Evolutionary conservation across 352 stramenopile genomes (phyloP).

Genomic region (Nothophytophthora sp.): DNA sequence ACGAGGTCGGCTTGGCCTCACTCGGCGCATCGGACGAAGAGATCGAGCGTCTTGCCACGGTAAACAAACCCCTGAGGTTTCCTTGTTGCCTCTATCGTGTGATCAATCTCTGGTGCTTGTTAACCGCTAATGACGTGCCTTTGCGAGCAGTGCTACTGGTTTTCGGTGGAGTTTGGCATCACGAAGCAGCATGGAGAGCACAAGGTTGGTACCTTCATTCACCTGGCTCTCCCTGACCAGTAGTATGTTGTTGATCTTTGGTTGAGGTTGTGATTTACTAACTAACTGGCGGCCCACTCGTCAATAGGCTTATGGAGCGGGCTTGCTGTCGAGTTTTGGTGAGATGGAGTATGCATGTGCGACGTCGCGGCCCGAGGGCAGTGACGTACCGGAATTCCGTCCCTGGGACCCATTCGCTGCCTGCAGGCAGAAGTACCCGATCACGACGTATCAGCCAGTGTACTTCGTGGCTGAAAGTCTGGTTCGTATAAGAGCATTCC

Average conservation of each 20-base stretch:
- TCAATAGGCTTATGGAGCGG: conserved; percentile 95
- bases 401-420: conserved; percentile 95
- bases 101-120: too few relatives aligned
- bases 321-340: conserved; percentile 96
- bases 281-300: too few relatives aligned
- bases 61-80: conserved; percentile 10
- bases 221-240: too few relatives aligned
- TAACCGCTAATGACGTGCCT: neutral
- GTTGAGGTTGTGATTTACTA: neutral
- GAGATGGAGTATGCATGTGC: conserved; percentile 97
- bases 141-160: conserved; percentile 94
- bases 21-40: conserved; percentile 96
- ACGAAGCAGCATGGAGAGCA: conserved; percentile 92
- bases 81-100: neutral
- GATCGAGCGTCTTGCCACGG: conserved; percentile 91
- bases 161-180: conserved; percentile 98
- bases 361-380: conserved; percentile 54
- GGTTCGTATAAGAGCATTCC: conserved; percentile 29
- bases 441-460: conserved; percentile 97
- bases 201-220: conserved; percentile 62
- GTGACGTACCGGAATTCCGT: conserved; percentile 85
- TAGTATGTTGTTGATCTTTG: neutral
- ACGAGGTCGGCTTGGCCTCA: conserved; percentile 96
- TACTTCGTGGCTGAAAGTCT: conserved; percentile 98
- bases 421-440: conserved; percentile 95